Evolutionary conservation across 305 asterid species (phyloP), one percentile per base, ranked within the genome.

Genomic region (Rubia tinctorum): DNA sequence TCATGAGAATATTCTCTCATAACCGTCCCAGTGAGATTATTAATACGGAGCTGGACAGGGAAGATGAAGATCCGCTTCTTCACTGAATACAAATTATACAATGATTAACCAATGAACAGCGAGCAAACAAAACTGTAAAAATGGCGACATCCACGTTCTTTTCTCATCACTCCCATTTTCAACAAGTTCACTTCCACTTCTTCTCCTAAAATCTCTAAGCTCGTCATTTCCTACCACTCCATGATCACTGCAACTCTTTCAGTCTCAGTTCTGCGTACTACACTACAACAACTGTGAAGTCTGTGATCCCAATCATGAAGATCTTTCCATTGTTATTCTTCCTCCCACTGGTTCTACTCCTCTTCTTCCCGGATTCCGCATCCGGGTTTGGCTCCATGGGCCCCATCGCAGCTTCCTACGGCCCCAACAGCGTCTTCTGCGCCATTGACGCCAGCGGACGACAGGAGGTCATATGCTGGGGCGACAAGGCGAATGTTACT

Each of bases 381-480:
- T 75, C 74, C 76, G 98, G 94, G 60, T 87, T 92, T 76, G 99
- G 99, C 65, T 87, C 93, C n/a, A 92, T 87, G 95, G 95, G 88
- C 69, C 89, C 99, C 49, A 92, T 94, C 51, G 82, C 99, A 0
- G 96, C 98, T 9, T 88, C 98, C 1, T 92, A 84, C 55, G 98
- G 99, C 12, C 82, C 83, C 18, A 69, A 77, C 80, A 81, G 88
- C 14, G 73, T 87, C 66, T 94, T 94, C 78, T 92, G 97, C 66
- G 96, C 97, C 84, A 92, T 94, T 73, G 99, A 94, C 45, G 99
- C 99, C 34, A 92, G 98, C 71, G 99, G 97, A 17, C 86, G 86
- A 82, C 99, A 94, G 66, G 88, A 86, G 23, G 96, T 94, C 7
- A 89, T 92, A 17, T 94, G 99, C 62, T 94, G 98, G 98, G 91